Percentiles rank a stretch among this genome's conserved stretches.
These are phyloP conservation scores for Aspergillus sclerotiicarbonarius DNA, from an alignment of 495 filamentous ascomycete species.

Conservation along the genomic window DNA sequence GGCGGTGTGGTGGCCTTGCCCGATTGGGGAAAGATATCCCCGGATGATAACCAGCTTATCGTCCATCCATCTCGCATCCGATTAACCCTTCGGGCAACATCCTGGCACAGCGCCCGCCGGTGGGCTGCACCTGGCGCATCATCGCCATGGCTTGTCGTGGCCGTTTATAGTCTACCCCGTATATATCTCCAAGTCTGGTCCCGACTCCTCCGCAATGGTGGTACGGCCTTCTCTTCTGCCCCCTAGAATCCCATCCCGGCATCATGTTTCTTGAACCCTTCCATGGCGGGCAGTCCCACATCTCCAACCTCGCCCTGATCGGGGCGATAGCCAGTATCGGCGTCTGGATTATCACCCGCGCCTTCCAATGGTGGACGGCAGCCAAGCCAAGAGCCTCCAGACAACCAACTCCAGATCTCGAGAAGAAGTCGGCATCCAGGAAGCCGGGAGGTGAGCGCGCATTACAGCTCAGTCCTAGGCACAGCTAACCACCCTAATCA, in stretches of 20 bases:
- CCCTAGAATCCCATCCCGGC: not conserved
- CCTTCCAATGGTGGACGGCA: constrained; percentile 27
- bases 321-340: constrained; percentile 26
- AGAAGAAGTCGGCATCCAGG: constrained; percentile 17
- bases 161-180: not conserved
- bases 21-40: constrained; percentile 19
- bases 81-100: not conserved
- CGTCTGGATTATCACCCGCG: constrained; percentile 19
- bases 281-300: constrained; percentile 10
- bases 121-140: too few relatives aligned
- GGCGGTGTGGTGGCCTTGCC: constrained; percentile 10
- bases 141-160: not conserved
- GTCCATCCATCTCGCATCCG: not conserved
- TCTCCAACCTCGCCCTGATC: constrained; percentile 20
- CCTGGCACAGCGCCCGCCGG: too few relatives aligned
- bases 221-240: not conserved
- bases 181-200: not conserved
- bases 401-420: constrained; percentile 22
- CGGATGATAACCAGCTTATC: not conserved
- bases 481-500: not conserved
- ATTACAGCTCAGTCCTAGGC: not conserved
- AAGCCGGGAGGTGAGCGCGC: constrained; percentile 34
- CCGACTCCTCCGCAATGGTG: not conserved
- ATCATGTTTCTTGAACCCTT: constrained; percentile 12
- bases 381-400: constrained; percentile 14